These are phyloP conservation scores for Sphagnum tenellum DNA, from an alignment of 225 moss, liverwort and hornwort genomes.

Conservation along the genomic window DNA sequence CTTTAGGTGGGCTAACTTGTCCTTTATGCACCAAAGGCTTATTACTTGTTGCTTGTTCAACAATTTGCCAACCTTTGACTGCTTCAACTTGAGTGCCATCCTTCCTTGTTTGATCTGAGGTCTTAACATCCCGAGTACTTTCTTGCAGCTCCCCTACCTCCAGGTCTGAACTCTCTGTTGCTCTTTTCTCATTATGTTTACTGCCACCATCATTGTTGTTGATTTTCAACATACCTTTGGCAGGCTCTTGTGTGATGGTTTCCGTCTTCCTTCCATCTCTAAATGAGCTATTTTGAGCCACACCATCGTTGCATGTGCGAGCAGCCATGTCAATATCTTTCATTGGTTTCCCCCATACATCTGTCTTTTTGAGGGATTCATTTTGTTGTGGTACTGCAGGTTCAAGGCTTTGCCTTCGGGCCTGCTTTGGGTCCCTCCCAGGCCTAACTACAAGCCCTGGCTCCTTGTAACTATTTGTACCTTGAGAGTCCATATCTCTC, in stretches of 20 bases:
- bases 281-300: constrained; percentile 25
- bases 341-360: constrained; percentile 39
- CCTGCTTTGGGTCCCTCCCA: constrained; percentile 30
- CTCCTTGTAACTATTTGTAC: constrained; percentile 20
- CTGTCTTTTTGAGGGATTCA: constrained; percentile 45
- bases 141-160: constrained; percentile 88
- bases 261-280: constrained; percentile 42
- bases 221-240: constrained; percentile 20
- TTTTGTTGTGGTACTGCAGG: constrained; percentile 31
- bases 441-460: constrained; percentile 12
- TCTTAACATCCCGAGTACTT: constrained; percentile 41
- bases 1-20: constrained; percentile 39
- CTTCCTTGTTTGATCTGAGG: constrained; percentile 23
- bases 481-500: constrained; percentile 28
- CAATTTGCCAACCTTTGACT: constrained; percentile 25
- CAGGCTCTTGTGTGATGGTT: constrained; percentile 14
- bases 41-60: constrained; percentile 24
- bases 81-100: constrained; percentile 40
- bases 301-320: constrained; percentile 40
- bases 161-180: constrained; percentile 39
- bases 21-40: constrained; percentile 31
- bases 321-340: constrained; percentile 40
- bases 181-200: constrained; percentile 41
- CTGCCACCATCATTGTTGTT: not conserved
- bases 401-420: constrained; percentile 38